These are phyloP conservation scores for Gossypium gossypioides DNA, from an alignment of 441 rosid species.

Conservation along the genomic window DNA sequence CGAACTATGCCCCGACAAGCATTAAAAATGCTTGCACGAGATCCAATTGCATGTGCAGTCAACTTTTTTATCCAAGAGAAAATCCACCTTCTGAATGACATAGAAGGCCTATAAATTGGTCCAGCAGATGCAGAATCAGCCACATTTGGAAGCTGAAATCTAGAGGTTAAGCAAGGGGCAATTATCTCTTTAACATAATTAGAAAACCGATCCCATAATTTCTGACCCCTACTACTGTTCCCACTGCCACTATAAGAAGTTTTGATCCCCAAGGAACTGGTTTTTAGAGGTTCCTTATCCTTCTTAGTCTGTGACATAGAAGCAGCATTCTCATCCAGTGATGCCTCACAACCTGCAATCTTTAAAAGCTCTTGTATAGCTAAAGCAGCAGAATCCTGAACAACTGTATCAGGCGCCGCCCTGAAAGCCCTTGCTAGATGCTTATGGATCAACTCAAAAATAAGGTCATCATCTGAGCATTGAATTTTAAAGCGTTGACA, in stretches of 20 bases:
- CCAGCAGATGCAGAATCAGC: conserved; percentile 67
- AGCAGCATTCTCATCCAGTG: conserved; percentile 65
- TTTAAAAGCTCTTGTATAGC: conserved; percentile 95
- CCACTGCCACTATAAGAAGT: conserved; percentile 30
- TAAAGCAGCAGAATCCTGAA: conserved; percentile 98
- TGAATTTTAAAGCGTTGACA: conserved; percentile 90
- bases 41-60: conserved; percentile 83
- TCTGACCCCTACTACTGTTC: conserved; percentile 71
- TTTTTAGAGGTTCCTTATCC: conserved; percentile 31
- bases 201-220: conserved; percentile 89
- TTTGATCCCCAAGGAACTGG: conserved; percentile 26
- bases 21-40: conserved; percentile 79
- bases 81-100: conserved; percentile 99
- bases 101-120: conserved; percentile 79
- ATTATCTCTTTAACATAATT: conserved; percentile 92
- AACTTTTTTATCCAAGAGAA: conserved; percentile 78
- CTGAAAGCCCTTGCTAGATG: conserved; percentile 97
- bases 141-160: conserved; percentile 89
- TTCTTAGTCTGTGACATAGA: conserved; percentile 29
- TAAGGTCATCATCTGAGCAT: conserved; percentile 98
- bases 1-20: conserved; percentile 98
- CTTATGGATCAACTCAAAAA: conserved; percentile 91
- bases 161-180: conserved; percentile 95
- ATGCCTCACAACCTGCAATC: conserved; percentile 97
- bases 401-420: conserved; percentile 88